phyloP scores from a whole-genome alignment of 805 yeast species.

The Nakazawaea peltata region DNA sequence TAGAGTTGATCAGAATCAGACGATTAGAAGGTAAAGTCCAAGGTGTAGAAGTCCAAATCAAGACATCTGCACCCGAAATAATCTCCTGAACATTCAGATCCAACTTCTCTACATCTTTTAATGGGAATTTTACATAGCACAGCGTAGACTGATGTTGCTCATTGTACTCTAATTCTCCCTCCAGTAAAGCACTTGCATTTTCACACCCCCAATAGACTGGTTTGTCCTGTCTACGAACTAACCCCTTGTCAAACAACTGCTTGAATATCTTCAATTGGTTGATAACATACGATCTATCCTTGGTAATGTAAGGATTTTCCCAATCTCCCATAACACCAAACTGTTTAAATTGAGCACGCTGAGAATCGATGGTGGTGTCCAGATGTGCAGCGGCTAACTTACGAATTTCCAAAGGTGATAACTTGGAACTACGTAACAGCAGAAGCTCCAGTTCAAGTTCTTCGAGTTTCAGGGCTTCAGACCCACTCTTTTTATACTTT shows the following conservation, averaged over 20 bases:
- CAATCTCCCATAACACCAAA: conserved; percentile 85
- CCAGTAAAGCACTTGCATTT: conserved; percentile 90
- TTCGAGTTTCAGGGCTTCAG: background rate
- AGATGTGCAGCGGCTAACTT: conserved; percentile 67
- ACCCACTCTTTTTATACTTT: conserved; percentile 10
- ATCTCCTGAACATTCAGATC: conserved; percentile 1
- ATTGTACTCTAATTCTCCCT: conserved; percentile 89
- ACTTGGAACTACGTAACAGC: conserved; percentile 13
- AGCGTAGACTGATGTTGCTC: conserved; percentile 62
- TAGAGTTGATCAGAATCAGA: conserved; percentile 67
- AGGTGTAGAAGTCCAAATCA: conserved; percentile 98
- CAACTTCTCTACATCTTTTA: background rate
- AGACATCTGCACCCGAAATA: too few relatives aligned
- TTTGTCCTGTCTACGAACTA: conserved; percentile 77
- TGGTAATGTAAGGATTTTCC: conserved; percentile 62
- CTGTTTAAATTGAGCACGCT: conserved; percentile 52
- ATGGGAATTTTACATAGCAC: conserved; percentile 60
- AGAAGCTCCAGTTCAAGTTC: conserved; percentile 10
- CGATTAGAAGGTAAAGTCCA: conserved; percentile 91
- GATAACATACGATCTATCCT: conserved; percentile 62
- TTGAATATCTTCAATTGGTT: conserved; percentile 69
- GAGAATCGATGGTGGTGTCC: conserved; percentile 50
- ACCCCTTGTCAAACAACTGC: conserved; percentile 51
- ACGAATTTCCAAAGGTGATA: conserved; percentile 49
- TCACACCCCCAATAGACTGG: conserved; percentile 99